phyloP scores from a whole-genome alignment of 2,329 filamentous ascomycete genomes.

The Byssochlamys sp. region DNA sequence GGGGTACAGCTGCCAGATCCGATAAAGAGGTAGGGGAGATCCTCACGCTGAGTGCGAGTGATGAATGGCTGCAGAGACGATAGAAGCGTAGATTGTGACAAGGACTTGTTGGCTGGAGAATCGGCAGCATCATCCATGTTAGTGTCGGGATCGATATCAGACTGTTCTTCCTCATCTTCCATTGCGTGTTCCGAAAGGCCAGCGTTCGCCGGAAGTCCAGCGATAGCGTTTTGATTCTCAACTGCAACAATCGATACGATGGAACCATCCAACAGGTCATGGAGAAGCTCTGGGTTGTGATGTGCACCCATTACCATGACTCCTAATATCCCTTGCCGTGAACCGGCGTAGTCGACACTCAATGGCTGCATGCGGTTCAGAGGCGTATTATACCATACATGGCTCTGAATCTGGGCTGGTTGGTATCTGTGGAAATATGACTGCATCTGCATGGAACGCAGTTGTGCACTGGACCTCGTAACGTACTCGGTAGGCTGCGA shows the following conservation, averaged over 20 bases:
- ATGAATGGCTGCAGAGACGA: conserved; percentile 16
- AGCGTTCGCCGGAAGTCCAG: conserved; percentile 6
- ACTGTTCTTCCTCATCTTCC: conserved; percentile 6
- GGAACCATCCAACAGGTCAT: conserved; percentile 44
- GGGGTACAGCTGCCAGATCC: conserved; percentile 32
- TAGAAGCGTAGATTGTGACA: neutral
- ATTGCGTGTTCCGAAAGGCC: neutral
- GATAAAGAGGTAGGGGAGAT: conserved; percentile 43
- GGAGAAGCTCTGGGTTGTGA: conserved; percentile 38
- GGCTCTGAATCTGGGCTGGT: conserved; percentile 15
- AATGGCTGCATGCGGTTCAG: conserved; percentile 40
- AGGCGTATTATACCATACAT: conserved; percentile 38
- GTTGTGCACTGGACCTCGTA: conserved; percentile 41
- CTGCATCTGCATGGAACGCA: conserved; percentile 50
- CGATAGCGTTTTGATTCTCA: conserved; percentile 30
- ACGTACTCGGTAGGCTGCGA: conserved; percentile 37
- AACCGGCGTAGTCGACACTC: conserved; percentile 41
- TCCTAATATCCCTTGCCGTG: conserved; percentile 37
- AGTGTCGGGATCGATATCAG: conserved; percentile 10
- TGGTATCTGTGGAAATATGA: conserved; percentile 49
- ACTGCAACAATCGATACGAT: conserved; percentile 46
- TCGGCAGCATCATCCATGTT: conserved; percentile 11
- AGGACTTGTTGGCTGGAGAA: neutral
- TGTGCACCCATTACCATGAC: conserved; percentile 45
- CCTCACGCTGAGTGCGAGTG: conserved; percentile 32